phyloP scores from a whole-genome alignment of 805 yeast genomes.

The Kuraishia molischiana region DNA sequence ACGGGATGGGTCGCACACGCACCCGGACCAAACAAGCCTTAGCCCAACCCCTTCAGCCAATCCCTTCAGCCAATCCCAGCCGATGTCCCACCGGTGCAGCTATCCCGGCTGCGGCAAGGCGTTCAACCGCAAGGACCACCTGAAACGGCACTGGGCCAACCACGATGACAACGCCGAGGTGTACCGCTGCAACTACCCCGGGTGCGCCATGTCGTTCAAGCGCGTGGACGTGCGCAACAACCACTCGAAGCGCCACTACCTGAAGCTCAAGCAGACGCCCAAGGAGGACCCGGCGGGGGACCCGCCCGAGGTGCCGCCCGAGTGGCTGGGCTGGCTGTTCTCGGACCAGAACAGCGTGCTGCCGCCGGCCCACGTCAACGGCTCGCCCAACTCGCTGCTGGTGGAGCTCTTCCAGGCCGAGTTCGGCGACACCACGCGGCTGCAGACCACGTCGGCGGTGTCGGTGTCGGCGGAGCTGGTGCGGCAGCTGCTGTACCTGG shows the following conservation, averaged over 20 bases:
- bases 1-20: too few relatives aligned
- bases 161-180: slow-evolving; percentile 31
- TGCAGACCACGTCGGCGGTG: not conserved
- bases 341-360: not conserved
- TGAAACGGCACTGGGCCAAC: slow-evolving; percentile 44
- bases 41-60: too few relatives aligned
- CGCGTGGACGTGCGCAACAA: slow-evolving; percentile 39
- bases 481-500: slow-evolving; percentile 12
- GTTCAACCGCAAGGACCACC: slow-evolving; percentile 49
- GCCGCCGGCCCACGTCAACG: not conserved
- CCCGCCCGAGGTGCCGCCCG: not conserved
- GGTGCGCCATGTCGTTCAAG: slow-evolving; percentile 44
- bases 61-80: too few relatives aligned
- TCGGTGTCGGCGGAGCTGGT: slow-evolving; percentile 2
- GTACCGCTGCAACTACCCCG: slow-evolving; percentile 34
- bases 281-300: not conserved
- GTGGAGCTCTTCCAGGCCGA: not conserved
- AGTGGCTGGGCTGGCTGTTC: slow-evolving; percentile 1
- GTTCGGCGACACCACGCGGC: not conserved
- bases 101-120: slow-evolving; percentile 31
- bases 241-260: slow-evolving; percentile 26
- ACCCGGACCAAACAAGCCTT: too few relatives aligned
- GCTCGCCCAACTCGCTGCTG: not conserved
- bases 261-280: not conserved
- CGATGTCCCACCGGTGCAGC: too few relatives aligned